Base-by-base conservation (phyloP, 257 asterid genomes). In the Capsicum chinense region DNA sequence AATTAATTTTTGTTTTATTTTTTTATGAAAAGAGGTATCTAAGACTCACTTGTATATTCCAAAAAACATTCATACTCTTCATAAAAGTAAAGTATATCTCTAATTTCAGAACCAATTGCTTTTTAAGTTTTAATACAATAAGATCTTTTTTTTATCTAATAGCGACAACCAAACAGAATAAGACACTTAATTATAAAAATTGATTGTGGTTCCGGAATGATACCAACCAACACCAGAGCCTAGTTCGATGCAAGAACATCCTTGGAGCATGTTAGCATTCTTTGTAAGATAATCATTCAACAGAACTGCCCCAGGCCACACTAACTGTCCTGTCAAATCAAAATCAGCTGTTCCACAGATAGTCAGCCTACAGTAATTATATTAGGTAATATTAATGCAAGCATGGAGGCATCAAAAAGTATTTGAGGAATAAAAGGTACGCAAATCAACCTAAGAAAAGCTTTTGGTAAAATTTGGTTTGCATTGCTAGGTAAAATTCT, bases 161-260 rank as follows among this genome's bases (percentile, higher is more conserved):
- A 78, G 47, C 54, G 6, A 78, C 33, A 48, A 16, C 64, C 50
- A 78, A 8, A 52, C 14, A 78, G 64, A 78, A 76, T 3, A 26
- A 0, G 48, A 54, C 64, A 78, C 48, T 7, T 54, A 26, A 78
- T 52, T 14, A 78, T 76, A 26, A 2, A 52, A 52, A 52, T 14
- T 52, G 2, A 52, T 78, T 15, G 64, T 13, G 15, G 3, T 1
- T 54, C 3, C 0, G 19, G 26, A 15, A 54, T 33, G 48, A 78
- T 62, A 89, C 97, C 89, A 86, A 95, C 99, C 99, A 5, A 95
- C 97, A 63, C 99, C 99, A 86, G 98, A 93, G 85, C 99, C 99
- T 48, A 95, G 92, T 88, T 95, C 99, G 67, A 95, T 89, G 84
- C 90, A 88, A 47, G 98, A 94, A 87, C 93, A 90, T 21, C 96